These are phyloP conservation scores for Cryptosporidium muris DNA, from an alignment of 169 alveolate species.

Conservation along the genomic window DNA sequence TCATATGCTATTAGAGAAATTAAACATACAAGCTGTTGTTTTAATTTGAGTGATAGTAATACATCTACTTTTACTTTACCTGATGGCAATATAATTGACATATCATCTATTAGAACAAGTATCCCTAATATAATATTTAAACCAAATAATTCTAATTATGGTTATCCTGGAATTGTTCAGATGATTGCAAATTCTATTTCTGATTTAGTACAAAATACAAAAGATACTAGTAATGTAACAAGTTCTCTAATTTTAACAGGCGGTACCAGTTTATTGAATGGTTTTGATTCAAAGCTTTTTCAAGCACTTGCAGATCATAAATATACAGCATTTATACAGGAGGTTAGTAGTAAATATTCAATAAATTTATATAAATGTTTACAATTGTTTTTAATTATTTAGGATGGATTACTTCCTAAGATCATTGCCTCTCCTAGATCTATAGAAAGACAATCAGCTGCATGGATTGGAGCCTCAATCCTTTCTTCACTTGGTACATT, in stretches of 20 bases:
- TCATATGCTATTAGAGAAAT: conserved; percentile 34
- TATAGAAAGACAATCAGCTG: conserved; percentile 49
- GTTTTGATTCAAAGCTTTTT: conserved; percentile 44
- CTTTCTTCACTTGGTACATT: conserved; percentile 62
- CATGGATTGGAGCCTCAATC: conserved; percentile 71
- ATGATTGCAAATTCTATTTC: conserved; percentile 50
- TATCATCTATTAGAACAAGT: conserved; percentile 26
- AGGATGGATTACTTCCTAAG: conserved; percentile 26
- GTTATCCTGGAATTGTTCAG: conserved; percentile 63
- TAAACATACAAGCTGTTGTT: conserved; percentile 28
- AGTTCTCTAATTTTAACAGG: conserved; percentile 55
- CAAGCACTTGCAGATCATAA: conserved; percentile 48
- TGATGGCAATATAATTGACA: conserved; percentile 55
- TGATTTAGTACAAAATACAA: conserved; percentile 6
- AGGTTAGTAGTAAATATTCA: background rate
- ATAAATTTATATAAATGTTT: background rate
- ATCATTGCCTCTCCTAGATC: conserved; percentile 67
- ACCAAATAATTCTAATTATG: conserved; percentile 11
- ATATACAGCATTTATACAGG: conserved; percentile 5
- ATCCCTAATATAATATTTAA: conserved; percentile 56
- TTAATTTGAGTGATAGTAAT: background rate
- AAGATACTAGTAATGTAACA: conserved; percentile 28
- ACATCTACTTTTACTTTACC: conserved; percentile 33
- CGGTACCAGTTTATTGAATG: conserved; percentile 56
- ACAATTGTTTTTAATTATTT: background rate